Evolutionary conservation across 106 monocot species (phyloP).

Genomic region (Dendrobium catenatum): DNA sequence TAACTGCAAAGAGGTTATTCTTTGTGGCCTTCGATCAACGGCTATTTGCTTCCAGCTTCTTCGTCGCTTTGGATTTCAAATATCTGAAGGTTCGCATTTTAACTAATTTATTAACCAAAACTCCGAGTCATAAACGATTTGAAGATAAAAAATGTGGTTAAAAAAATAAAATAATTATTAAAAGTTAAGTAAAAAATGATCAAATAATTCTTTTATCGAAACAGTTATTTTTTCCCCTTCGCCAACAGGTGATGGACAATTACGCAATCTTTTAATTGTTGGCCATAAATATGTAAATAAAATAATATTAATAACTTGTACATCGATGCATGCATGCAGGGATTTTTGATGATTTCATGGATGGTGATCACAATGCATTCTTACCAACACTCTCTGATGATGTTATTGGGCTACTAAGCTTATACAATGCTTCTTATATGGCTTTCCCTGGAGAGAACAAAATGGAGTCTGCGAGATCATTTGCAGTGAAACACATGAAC

Average conservation of each 20-base stretch:
- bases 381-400: not conserved
- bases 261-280: too few relatives aligned
- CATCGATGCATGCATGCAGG: not conserved
- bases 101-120: not conserved
- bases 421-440: constrained; percentile 3
- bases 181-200: too few relatives aligned
- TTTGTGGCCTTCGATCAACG: not conserved
- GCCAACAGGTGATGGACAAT: too few relatives aligned
- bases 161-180: too few relatives aligned
- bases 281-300: too few relatives aligned
- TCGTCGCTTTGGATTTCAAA: not conserved
- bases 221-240: too few relatives aligned
- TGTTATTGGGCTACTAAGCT: not conserved
- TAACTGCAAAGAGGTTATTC: not conserved
- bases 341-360: not conserved
- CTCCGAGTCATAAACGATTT: too few relatives aligned
- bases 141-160: too few relatives aligned
- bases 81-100: not conserved
- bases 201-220: too few relatives aligned
- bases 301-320: too few relatives aligned
- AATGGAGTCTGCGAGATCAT: not conserved
- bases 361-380: not conserved
- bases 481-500: not conserved
- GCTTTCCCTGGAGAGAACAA: not conserved
- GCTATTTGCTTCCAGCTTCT: not conserved